Conservation (phyloP, 1,139 yeast species). For the Geotrichum aggregatum region DNA sequence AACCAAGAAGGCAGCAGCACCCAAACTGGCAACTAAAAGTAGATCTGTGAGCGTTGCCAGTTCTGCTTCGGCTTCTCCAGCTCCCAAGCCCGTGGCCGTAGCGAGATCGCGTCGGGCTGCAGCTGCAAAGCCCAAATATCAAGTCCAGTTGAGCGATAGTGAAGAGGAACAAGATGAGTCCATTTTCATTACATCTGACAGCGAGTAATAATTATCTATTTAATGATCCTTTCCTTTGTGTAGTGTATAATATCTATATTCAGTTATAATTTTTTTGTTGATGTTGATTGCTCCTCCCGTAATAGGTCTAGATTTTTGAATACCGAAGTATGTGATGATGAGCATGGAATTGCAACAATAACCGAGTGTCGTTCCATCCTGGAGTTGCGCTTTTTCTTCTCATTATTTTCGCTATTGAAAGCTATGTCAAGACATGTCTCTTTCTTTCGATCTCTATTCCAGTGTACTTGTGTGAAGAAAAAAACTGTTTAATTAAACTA, state of each 20-base stretch:
- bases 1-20: neutral
- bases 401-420: neutral
- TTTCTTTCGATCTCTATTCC: neutral
- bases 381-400: neutral
- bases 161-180: constrained; percentile 5
- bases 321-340: no score
- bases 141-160: neutral
- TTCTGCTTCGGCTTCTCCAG: neutral
- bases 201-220: neutral
- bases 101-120: constrained; percentile 14
- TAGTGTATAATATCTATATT: neutral
- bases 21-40: neutral
- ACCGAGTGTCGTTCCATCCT: no score
- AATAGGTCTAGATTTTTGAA: neutral
- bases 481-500: neutral
- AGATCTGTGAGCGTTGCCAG: neutral
- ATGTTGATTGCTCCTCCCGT: neutral
- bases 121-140: constrained; percentile 15
- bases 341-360: no score
- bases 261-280: neutral
- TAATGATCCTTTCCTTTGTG: neutral
- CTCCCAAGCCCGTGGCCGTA: neutral
- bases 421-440: neutral
- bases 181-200: neutral
- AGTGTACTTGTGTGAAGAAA: neutral